Evolutionary conservation across 208 protist genomes (phyloP).

Genomic region (Blechomonas ayalai): DNA sequence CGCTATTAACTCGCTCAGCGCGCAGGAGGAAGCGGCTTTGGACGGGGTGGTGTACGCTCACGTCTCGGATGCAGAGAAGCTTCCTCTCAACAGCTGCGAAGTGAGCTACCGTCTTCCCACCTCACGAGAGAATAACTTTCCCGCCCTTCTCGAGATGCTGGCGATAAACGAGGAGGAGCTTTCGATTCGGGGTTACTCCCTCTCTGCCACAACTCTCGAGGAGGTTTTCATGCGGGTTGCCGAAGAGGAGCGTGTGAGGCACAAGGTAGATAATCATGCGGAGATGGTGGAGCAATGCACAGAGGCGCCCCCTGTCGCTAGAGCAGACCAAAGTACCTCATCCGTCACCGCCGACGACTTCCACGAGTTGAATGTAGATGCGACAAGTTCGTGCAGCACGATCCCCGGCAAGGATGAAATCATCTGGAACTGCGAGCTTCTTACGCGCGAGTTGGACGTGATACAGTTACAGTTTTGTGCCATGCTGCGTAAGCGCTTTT

Average conservation of each 20-base stretch:
- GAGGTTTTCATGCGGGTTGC: conserved; percentile 50
- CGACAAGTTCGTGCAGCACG: background rate
- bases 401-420: conserved; percentile 5
- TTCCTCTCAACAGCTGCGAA: conserved; percentile 18
- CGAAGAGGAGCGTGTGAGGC: conserved; percentile 9
- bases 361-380: too few species aligned
- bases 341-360: background rate
- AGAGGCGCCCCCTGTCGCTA: too few species aligned
- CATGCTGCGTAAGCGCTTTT: conserved; percentile 53
- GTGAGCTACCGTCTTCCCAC: conserved; percentile 38
- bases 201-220: conserved; percentile 50
- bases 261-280: background rate
- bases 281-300: too few species aligned
- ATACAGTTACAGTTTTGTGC: conserved; percentile 29
- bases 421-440: conserved; percentile 16
- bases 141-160: conserved; percentile 25
- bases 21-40: conserved; percentile 11
- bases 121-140: conserved; percentile 12
- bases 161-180: conserved; percentile 18
- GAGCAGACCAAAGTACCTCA: too few species aligned
- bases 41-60: conserved; percentile 9
- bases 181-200: conserved; percentile 35
- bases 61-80: conserved; percentile 9
- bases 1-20: conserved; percentile 16
- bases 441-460: conserved; percentile 7